These are phyloP conservation scores for Pestalotiopsis sp. DNA, from an alignment of 2,329 filamentous ascomycete species.

Conservation along the genomic window DNA sequence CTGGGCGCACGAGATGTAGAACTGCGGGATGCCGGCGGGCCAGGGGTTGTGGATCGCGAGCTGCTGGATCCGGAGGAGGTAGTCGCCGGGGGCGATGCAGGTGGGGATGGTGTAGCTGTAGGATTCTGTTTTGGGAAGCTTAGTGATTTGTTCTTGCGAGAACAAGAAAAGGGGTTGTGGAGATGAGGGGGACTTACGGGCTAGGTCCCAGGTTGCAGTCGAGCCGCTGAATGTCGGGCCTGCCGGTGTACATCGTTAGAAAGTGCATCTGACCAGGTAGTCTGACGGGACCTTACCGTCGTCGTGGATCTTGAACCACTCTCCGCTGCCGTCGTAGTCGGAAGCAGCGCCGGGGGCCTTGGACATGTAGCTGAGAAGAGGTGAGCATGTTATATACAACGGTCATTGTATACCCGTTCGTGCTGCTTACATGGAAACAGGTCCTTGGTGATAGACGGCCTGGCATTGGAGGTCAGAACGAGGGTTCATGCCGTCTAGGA, in stretches of 20 bases:
- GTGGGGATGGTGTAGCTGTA: conserved; percentile 49
- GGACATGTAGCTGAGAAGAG: conserved; percentile 38
- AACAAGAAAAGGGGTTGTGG: not conserved
- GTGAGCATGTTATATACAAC: conserved; percentile 4
- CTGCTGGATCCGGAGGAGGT: conserved; percentile 61
- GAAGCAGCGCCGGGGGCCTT: conserved; percentile 38
- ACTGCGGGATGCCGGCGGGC: conserved; percentile 45
- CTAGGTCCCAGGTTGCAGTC: conserved; percentile 35
- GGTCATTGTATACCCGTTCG: no score
- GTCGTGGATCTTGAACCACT: conserved; percentile 47
- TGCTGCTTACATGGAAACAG: conserved; percentile 35
- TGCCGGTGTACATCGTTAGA: conserved; percentile 15
- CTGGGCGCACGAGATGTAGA: conserved; percentile 52
- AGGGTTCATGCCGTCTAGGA: not conserved
- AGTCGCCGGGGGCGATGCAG: conserved; percentile 58
- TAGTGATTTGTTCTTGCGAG: not conserved
- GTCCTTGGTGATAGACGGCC: conserved; percentile 46
- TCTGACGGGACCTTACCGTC: conserved; percentile 20
- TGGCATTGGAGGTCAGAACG: conserved; percentile 10
- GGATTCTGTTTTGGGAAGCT: conserved; percentile 21
- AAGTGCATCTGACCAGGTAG: no score
- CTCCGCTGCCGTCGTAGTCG: conserved; percentile 40
- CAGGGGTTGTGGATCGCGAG: conserved; percentile 62
- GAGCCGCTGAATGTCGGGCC: conserved; percentile 37
- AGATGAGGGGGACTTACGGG: conserved; percentile 25